Conservation (phyloP, 371 early-diverging fungal genomes). For the Choanephora cucurbitarum region DNA sequence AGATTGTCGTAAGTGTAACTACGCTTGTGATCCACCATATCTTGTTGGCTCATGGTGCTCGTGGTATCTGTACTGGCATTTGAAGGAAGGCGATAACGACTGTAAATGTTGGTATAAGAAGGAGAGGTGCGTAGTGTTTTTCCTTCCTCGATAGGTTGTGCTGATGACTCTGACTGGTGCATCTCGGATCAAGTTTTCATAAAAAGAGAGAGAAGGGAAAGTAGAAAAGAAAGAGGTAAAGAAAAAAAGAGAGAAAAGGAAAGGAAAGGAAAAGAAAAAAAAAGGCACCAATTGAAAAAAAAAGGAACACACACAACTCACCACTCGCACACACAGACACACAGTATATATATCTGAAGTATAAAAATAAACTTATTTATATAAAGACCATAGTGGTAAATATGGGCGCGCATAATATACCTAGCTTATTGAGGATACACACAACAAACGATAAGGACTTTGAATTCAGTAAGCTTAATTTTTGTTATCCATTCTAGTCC, state of each 20-base stretch:
- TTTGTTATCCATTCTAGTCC: neutral
- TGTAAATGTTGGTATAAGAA: slow-evolving; percentile 26
- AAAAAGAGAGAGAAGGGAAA: neutral
- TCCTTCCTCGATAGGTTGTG: slow-evolving; percentile 4
- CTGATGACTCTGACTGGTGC: slow-evolving; percentile 5
- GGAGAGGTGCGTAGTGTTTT: slow-evolving; percentile 10
- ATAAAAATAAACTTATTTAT: too few relatives aligned
- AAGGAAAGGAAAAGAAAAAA: neutral
- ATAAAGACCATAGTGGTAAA: too few relatives aligned
- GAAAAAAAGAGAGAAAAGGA: neutral
- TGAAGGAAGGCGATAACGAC: slow-evolving; percentile 21
- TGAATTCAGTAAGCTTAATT: neutral
- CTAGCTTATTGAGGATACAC: too few relatives aligned
- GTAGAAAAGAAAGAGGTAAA: neutral
- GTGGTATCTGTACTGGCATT: slow-evolving; percentile 12
- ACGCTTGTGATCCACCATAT: slow-evolving; percentile 12
- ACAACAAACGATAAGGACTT: neutral
- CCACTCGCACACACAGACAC: too few relatives aligned
- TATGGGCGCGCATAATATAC: too few relatives aligned
- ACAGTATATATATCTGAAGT: too few relatives aligned
- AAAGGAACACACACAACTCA: too few relatives aligned
- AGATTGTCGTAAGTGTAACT: slow-evolving; percentile 20
- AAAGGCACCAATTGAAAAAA: too few relatives aligned
- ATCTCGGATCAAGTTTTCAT: neutral
- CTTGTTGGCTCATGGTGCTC: slow-evolving; percentile 2